Conservation (phyloP, 805 yeast genomes). For the Tetrapisispora iriomotensis region DNA sequence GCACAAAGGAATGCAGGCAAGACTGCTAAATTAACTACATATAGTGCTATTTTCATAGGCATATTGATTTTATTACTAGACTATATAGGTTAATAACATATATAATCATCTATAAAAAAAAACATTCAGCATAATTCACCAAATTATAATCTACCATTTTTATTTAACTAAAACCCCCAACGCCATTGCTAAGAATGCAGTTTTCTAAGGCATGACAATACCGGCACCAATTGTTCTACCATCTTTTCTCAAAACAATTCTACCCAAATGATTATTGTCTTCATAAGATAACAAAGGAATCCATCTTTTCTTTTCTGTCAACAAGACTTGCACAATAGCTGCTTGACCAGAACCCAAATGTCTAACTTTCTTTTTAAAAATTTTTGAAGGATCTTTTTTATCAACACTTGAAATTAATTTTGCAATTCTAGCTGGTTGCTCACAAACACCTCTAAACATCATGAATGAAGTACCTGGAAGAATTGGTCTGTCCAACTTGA, state of each 20-base stretch:
- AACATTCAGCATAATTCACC: not conserved
- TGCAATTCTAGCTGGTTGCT: conserved; percentile 57
- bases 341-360: conserved; percentile 90
- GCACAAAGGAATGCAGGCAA: conserved; percentile 60
- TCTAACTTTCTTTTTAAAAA: conserved; percentile 87
- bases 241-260: conserved; percentile 95
- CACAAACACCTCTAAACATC: conserved; percentile 64
- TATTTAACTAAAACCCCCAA: not conserved
- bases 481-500: conserved; percentile 61
- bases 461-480: conserved; percentile 72
- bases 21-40: conserved; percentile 48
- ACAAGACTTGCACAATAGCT: conserved; percentile 92
- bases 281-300: conserved; percentile 81
- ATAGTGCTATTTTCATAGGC: conserved; percentile 46
- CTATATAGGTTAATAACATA: conserved; percentile 30
- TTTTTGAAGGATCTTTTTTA: conserved; percentile 68
- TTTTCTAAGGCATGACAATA: conserved; percentile 20
- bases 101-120: not conserved
- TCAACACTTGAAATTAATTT: conserved; percentile 53
- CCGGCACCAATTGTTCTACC: conserved; percentile 98
- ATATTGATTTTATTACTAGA: conserved; percentile 47
- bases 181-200: not conserved
- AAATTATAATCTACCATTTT: too few relatives aligned
- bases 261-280: conserved; percentile 86
- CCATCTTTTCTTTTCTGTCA: conserved; percentile 86